These are phyloP conservation scores for Penium margaritaceum DNA, from an alignment of 139 green algal species.

Conservation along the genomic window DNA sequence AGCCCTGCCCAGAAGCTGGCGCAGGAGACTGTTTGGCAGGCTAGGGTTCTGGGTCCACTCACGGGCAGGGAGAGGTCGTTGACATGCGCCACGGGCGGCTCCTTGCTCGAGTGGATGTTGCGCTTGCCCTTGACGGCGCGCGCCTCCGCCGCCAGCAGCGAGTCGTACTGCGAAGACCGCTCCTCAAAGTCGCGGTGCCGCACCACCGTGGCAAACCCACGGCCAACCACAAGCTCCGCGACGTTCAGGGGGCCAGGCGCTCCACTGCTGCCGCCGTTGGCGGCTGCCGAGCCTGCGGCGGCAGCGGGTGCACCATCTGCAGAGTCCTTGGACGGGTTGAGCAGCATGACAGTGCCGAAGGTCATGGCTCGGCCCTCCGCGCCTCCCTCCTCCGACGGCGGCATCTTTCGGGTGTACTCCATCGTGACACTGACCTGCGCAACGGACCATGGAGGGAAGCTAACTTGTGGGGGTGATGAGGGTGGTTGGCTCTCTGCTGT, in stretches of 20 bases:
- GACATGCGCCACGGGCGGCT: conserved; percentile 60
- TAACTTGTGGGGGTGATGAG: too few relatives aligned
- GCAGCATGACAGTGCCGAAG: conserved; percentile 35
- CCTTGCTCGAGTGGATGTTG: conserved; percentile 72
- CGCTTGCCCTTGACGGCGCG: conserved; percentile 65
- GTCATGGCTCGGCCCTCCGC: conserved; percentile 32
- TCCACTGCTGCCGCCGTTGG: background rate
- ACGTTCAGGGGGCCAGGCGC: conserved; percentile 46
- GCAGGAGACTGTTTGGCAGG: too few relatives aligned
- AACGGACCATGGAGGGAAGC: too few relatives aligned
- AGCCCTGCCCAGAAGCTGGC: too few relatives aligned
- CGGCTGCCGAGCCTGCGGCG: background rate
- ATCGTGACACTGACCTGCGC: conserved; percentile 72
- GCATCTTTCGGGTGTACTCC: conserved; percentile 87
- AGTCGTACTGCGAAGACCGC: conserved; percentile 77
- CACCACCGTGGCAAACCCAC: conserved; percentile 74
- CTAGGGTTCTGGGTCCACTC: too few relatives aligned
- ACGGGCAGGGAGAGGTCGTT: conserved; percentile 75
- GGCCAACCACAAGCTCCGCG: conserved; percentile 72
- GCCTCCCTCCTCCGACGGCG: conserved; percentile 4
- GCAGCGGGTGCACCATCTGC: background rate
- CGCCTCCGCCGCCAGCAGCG: conserved; percentile 75
- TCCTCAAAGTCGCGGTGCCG: conserved; percentile 68
- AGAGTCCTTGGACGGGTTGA: background rate
- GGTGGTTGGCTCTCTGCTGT: too few relatives aligned